Conservation (phyloP, 352 stramenopile species). For the Phytophthora constricta region DNA sequence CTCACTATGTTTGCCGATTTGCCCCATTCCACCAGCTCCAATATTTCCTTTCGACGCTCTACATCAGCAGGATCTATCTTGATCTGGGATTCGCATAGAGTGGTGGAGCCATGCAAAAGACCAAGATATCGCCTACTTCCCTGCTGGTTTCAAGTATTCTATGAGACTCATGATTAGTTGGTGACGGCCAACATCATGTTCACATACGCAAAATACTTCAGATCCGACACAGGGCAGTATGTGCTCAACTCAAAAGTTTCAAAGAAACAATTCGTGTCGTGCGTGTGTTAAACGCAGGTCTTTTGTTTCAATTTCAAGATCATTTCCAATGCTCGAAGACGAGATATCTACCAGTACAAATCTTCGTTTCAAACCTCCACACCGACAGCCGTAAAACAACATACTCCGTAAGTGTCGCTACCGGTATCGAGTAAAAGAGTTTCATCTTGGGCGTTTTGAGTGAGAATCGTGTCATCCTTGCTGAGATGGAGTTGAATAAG, state of each 20-base stretch:
- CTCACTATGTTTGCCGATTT: background rate
- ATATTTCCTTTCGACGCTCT: background rate
- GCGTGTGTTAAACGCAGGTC: no score
- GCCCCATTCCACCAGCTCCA: background rate
- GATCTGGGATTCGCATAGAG: background rate
- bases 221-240: no score
- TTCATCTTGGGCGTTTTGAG: background rate
- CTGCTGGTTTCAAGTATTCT: background rate
- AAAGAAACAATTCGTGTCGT: no score
- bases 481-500: no score
- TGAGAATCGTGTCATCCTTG: background rate
- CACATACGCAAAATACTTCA: background rate
- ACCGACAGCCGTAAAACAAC: background rate
- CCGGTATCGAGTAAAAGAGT: background rate
- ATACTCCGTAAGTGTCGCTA: background rate
- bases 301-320: background rate
- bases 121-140: background rate
- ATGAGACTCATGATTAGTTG: background rate
- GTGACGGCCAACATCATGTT: background rate
- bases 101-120: background rate
- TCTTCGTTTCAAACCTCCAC: background rate
- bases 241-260: no score
- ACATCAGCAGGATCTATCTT: background rate
- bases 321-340: background rate
- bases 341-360: background rate